phyloP scores from a whole-genome alignment of 805 yeast species.

The Wickerhamomyces chaumierensis region DNA sequence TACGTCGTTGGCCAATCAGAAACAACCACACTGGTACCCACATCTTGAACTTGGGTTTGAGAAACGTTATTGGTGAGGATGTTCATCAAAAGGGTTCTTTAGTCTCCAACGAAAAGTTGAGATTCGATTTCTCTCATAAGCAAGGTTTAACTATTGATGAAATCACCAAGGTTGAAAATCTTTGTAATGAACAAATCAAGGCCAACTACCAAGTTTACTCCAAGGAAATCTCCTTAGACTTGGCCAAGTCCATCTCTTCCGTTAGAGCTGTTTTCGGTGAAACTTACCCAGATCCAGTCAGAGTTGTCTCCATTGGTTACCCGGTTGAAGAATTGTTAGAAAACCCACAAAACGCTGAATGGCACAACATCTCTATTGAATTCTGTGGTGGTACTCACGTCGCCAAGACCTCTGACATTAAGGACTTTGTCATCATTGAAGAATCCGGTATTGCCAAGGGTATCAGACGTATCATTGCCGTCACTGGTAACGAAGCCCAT shows the following conservation, averaged over 20 bases:
- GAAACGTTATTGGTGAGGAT: slow-evolving; percentile 75
- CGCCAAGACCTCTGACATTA: slow-evolving; percentile 82
- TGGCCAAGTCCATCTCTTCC: slow-evolving; percentile 69
- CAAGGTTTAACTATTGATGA: slow-evolving; percentile 67
- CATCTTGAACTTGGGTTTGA: slow-evolving; percentile 78
- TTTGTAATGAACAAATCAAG: slow-evolving; percentile 62
- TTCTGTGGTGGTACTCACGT: slow-evolving; percentile 99
- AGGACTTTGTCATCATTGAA: slow-evolving; percentile 80
- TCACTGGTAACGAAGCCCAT: slow-evolving; percentile 83
- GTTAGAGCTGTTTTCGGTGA: slow-evolving; percentile 98
- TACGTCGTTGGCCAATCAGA: slow-evolving; percentile 92
- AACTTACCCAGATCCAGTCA: slow-evolving; percentile 97
- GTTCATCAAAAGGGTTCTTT: slow-evolving; percentile 95
- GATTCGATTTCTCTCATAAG: slow-evolving; percentile 95
- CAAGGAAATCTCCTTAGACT: slow-evolving; percentile 65
- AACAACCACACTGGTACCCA: slow-evolving; percentile 99
- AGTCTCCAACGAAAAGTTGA: slow-evolving; percentile 87
- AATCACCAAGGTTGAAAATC: slow-evolving; percentile 61
- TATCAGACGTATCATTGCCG: slow-evolving; percentile 95
- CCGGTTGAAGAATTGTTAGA: slow-evolving; percentile 73
- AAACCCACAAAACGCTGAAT: slow-evolving; percentile 59
- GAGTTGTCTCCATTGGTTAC: slow-evolving; percentile 93
- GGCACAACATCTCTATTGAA: slow-evolving; percentile 77
- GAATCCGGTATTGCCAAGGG: slow-evolving; percentile 99
- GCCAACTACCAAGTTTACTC: slow-evolving; percentile 65